A percentile compares a stretch with the other conserved stretches of the same genome.
phyloP scores from a whole-genome alignment of 495 filamentous ascomycete species.

The Neurospora sublineolata region DNA sequence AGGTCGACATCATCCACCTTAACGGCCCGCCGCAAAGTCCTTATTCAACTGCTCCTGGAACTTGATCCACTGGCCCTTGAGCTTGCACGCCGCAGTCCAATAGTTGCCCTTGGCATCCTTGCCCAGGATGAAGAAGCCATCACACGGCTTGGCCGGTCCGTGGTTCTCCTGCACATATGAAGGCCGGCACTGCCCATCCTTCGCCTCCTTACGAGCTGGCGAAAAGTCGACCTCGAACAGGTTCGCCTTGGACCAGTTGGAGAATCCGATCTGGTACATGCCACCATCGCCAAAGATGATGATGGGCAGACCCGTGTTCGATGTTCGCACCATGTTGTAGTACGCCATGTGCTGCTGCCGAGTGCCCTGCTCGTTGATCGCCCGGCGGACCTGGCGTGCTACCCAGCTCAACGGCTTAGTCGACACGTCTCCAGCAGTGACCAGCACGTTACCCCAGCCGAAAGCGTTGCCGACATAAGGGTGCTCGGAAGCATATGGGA shows the following conservation, averaged over 20 bases:
- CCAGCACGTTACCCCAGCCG: conserved; percentile 20
- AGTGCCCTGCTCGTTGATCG: conserved; percentile 35
- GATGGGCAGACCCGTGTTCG: conserved; percentile 11
- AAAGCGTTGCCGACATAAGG: conserved; percentile 27
- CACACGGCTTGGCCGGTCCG: conserved; percentile 15
- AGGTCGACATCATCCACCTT: background rate
- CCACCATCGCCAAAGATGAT: conserved; percentile 29
- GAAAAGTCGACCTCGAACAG: conserved; percentile 34
- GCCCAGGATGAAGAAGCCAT: conserved; percentile 33
- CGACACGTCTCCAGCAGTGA: conserved; percentile 22
- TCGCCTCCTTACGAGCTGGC: conserved; percentile 14
- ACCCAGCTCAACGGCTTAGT: conserved; percentile 31
- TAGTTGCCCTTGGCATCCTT: conserved; percentile 40
- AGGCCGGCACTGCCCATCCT: conserved; percentile 1
- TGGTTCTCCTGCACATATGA: conserved; percentile 25
- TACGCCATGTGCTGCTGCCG: conserved; percentile 32
- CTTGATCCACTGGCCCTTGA: conserved; percentile 21
- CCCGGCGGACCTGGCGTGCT: conserved; percentile 24
- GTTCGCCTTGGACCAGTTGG: conserved; percentile 33
- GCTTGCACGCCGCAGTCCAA: conserved; percentile 30
- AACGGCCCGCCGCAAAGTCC: conserved; percentile 3
- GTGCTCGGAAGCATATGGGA: conserved; percentile 11
- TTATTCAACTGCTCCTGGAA: conserved; percentile 23
- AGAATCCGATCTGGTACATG: conserved; percentile 30
- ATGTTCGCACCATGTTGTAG: conserved; percentile 14